phyloP scores from a whole-genome alignment of 805 yeast species.

The Teunomyces tritomae region DNA sequence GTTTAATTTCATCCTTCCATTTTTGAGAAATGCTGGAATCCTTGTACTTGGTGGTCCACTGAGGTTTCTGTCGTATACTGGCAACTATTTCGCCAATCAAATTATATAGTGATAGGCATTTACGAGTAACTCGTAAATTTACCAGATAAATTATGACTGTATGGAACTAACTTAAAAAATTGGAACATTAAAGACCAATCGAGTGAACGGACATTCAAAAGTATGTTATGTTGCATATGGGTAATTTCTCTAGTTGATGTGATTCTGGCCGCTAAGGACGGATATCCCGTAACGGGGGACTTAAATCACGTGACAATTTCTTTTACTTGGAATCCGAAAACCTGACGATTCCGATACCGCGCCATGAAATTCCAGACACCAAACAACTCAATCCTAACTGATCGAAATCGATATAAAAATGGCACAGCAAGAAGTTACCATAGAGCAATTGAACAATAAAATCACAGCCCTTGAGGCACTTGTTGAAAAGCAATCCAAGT shows the following conservation, averaged over 20 bases:
- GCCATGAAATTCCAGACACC: not conserved
- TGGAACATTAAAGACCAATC: no score
- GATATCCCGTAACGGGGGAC: no score
- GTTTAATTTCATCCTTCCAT: conserved; percentile 23
- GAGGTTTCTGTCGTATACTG: conserved; percentile 21
- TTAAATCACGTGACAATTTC: no score
- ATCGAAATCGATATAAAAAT: not conserved
- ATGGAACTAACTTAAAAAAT: no score
- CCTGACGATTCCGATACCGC: not conserved
- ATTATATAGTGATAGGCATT: not conserved
- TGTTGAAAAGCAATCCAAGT: conserved; percentile 61
- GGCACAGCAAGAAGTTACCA: conserved; percentile 1
- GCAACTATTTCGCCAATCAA: conserved; percentile 13
- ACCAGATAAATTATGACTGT: no score
- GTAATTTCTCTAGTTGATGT: no score
- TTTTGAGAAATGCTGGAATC: conserved; percentile 18
- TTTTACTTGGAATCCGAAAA: not conserved
- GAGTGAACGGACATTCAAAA: no score
- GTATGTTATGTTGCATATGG: no score
- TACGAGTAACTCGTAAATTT: no score
- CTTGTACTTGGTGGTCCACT: conserved; percentile 26
- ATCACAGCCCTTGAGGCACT: conserved; percentile 50
- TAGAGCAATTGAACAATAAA: not conserved
- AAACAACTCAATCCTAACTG: not conserved
- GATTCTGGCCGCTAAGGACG: no score